Base-by-base conservation (phyloP, 345 rosid species). In the Triadica sebifera region DNA sequence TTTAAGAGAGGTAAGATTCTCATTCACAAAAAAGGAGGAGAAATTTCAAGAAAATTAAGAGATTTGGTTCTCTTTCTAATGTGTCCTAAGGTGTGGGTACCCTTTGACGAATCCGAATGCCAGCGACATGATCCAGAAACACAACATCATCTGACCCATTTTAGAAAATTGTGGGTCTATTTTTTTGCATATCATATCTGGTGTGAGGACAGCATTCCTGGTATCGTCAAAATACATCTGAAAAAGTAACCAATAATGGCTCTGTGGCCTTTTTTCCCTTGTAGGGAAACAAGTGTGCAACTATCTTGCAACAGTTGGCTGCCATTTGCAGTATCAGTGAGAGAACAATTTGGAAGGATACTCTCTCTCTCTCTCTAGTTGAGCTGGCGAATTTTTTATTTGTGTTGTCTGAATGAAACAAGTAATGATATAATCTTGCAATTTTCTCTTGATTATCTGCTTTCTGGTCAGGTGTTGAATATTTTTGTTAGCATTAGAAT, bases 231-330 rank as follows among this genome's bases (percentile, higher is more conserved):
- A 64, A 51, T 46, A 37, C 56, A 41, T 53, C 55, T 56, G 63
- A 46, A 63, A 50, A 12, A 47, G 69, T 10, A 25, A 34, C 73
- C 57, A 17, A 72, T 49, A 67, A 46, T 34, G 45, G 1, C 20
- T 47, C 67, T 10, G 57, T 72, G 62, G 7, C 25, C 64, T 38
- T 13, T 67, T 22, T 55, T 65, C 75, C 34, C 70, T 76, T 34
- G 73, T 82, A 94, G 97, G 98, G 90, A 71, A 97, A 92, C 70
- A 94, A 90, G 75, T 89, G 97, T 51, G 90, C 93, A 9, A 89
- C 93, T 22, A 89, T 94, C 76, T 83, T 94, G 86, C 98, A 92
- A 75, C 97, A 89, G 43, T 72, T 94, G 85, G 95, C 97, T 65
- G 95, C 95, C 61, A 80, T 92, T 77, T 92, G 98, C 85, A 87